Evolutionary conservation across 2,329 filamentous ascomycete species (phyloP).

Genomic region (Ceratocystiopsis minuta): DNA sequence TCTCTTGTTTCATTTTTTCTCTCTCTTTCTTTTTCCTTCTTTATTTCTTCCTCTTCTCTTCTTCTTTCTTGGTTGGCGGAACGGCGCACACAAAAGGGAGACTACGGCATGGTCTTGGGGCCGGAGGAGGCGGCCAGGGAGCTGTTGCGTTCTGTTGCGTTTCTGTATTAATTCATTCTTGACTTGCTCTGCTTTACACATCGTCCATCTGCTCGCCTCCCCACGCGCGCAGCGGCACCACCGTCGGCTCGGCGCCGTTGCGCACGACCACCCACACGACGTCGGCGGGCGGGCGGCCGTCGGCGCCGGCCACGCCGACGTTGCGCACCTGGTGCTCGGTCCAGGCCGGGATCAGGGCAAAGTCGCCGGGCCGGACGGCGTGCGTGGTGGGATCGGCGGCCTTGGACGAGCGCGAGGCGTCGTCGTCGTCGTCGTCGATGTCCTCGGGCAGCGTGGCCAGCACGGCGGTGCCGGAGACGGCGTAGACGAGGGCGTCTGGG

Average conservation of each 20-base stretch:
- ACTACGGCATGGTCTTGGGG: neutral
- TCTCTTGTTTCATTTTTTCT: neutral
- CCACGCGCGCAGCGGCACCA: conserved; percentile 47
- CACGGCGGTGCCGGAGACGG: conserved; percentile 39
- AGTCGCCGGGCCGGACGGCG: conserved; percentile 44
- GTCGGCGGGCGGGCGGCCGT: too few species aligned
- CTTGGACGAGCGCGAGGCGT: conserved; percentile 15
- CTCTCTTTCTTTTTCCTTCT: neutral
- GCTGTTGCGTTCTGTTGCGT: too few species aligned
- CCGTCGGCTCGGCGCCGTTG: conserved; percentile 40
- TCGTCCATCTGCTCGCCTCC: conserved; percentile 26
- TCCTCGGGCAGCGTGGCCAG: conserved; percentile 35
- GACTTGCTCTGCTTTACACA: neutral
- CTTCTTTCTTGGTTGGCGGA: neutral
- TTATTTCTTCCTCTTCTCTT: neutral
- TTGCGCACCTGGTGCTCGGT: conserved; percentile 55
- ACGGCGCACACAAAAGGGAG: too few species aligned
- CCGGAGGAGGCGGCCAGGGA: conserved; percentile 1
- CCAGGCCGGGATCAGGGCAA: conserved; percentile 51
- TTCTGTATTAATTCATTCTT: too few species aligned
- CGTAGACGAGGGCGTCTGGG: conserved; percentile 55
- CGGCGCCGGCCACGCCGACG: conserved; percentile 33
- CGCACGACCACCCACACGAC: conserved; percentile 50
- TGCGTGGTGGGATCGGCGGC: conserved; percentile 37
- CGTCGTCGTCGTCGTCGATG: conserved; percentile 32